These are phyloP conservation scores for Camellia japonica DNA, from an alignment of 148 eudicot genomes.

Conservation along the genomic window DNA sequence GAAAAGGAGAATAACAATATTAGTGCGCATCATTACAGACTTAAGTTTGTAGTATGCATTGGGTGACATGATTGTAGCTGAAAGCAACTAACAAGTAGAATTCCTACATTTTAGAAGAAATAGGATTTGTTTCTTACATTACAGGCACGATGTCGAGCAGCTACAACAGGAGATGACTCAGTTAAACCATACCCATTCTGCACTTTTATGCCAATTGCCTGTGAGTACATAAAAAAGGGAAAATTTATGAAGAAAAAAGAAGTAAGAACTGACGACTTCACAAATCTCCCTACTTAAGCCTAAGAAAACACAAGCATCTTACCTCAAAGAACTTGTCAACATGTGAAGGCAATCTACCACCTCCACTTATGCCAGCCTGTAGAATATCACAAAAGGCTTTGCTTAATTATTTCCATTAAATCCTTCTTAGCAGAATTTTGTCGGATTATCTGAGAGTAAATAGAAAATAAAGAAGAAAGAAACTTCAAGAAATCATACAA, in stretches of 20 bases:
- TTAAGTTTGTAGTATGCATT: not conserved
- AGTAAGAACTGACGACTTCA: conserved; percentile 4
- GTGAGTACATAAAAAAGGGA: conserved; percentile 10
- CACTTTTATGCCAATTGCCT: conserved; percentile 75
- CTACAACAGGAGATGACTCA: conserved; percentile 82
- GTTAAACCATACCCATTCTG: conserved; percentile 96
- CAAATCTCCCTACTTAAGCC: conserved; percentile 4
- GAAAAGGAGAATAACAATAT: too few species aligned
- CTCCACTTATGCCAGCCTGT: conserved; percentile 96
- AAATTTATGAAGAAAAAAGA: not conserved
- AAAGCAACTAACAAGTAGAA: conserved; percentile 1
- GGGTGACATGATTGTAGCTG: not conserved
- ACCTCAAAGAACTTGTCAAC: conserved; percentile 96
- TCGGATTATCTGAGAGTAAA: not conserved
- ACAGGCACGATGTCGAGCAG: conserved; percentile 55
- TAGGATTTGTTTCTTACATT: conserved; percentile 54
- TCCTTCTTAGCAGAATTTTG: not conserved
- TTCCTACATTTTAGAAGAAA: not conserved
- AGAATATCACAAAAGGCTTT: conserved; percentile 16
- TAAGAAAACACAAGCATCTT: conserved; percentile 18
- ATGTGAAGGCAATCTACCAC: conserved; percentile 84
- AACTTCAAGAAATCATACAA: not conserved
- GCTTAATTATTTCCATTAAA: not conserved
- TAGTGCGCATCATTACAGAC: not conserved
- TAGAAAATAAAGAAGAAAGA: not conserved